Conservation (phyloP, 768 basidiomycete genomes). For the Trametes cubensis region DNA sequence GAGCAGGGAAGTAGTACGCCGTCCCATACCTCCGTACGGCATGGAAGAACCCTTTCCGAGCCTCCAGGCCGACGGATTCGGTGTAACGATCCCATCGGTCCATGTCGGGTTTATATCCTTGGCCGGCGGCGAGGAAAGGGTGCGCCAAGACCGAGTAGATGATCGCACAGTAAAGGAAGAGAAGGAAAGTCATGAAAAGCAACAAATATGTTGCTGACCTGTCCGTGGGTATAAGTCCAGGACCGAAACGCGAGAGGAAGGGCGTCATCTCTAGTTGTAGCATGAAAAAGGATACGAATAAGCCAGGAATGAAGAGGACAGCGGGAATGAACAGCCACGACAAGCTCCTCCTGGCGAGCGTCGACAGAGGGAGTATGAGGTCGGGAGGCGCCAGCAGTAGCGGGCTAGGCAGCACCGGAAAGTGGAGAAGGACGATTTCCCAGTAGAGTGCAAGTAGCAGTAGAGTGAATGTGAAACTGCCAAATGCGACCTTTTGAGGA, state of each 20-base stretch:
- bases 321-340: constrained; percentile 43
- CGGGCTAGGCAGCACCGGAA: constrained; percentile 48
- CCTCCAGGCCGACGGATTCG: constrained; percentile 42
- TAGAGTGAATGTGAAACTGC: constrained; percentile 42
- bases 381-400: constrained; percentile 45
- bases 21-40: constrained; percentile 38
- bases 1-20: constrained; percentile 51
- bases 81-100: constrained; percentile 55
- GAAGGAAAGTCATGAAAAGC: constrained; percentile 40
- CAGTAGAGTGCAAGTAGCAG: constrained; percentile 45
- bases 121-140: constrained; percentile 24
- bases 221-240: constrained; percentile 43
- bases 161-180: constrained; percentile 39
- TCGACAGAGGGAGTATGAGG: constrained; percentile 47
- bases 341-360: constrained; percentile 45
- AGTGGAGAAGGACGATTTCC: constrained; percentile 50
- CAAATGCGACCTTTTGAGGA: constrained; percentile 47
- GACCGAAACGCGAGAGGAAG: constrained; percentile 25
- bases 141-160: constrained; percentile 39
- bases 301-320: constrained; percentile 51
- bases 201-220: constrained; percentile 47
- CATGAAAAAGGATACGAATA: constrained; percentile 46
- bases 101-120: constrained; percentile 2
- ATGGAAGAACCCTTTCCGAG: constrained; percentile 45
- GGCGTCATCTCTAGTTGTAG: constrained; percentile 30